Base-by-base conservation (phyloP, 192 early-diverging fungal species). In the Dissophora globulifera region DNA sequence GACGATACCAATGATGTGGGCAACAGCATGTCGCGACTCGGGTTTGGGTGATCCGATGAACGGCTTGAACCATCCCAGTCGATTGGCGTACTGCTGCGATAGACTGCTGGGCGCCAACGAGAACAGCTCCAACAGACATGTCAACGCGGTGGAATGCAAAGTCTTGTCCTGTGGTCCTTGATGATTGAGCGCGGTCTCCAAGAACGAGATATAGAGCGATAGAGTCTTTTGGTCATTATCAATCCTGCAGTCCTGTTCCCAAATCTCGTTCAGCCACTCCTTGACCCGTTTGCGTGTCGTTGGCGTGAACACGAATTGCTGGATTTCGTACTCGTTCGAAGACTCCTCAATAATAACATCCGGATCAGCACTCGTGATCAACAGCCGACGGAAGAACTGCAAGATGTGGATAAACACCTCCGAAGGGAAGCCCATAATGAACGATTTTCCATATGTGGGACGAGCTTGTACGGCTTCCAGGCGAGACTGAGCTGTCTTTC, bases 1-100 rank as follows among this genome's bases (percentile, higher is more conserved):
- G 8, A 94, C 81, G n/a, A 94, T 86, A 30, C 90, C 92, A 29
- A 93, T 81, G 12, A 93, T 82, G 53, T 89, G 89, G 0, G 90
- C 87, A 79, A 91, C 91, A 20, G 84, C 78, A 10, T 50, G 67
- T 42, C 91, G 78, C 4, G 93, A 88, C 43, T 94, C 93, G 8
- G 81, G 43, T 49, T 89, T 91, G 9, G 82, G 61, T 0, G 88
- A 88, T 0, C 68, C 51, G 27, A 90, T 35, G 48, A 89, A 88
- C 0, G 82, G 67, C 69, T 75, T 78, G 27, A 80, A 58, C 85
- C 85, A 88, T 22, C 78, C 82, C 13, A 82, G 58, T 29, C 78
- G 82, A 10, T 81, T 69, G 1, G 72, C 78, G 53, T 86, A 90
- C 27, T 80, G 67, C 1, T 72, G 78, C 0, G 87, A 82, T 4